Evolutionary conservation across 2,329 filamentous ascomycete genomes (phyloP), one percentile per base, ranked within the genome.

Genomic region (Xylariaceae sp.): DNA sequence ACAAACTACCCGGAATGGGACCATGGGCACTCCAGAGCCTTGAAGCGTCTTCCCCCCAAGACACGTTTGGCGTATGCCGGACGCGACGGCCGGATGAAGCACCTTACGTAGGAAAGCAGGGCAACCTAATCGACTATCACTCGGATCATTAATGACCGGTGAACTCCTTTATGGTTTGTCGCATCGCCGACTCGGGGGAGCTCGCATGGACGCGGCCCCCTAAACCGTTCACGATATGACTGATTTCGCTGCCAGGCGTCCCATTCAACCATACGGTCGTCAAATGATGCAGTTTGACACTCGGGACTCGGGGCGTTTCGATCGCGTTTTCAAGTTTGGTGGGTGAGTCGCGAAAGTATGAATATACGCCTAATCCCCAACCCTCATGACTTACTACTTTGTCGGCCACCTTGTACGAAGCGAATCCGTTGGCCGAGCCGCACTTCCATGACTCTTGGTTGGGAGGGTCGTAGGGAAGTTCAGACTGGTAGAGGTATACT

Each of bases 401-500:
- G 31, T 65, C 64, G 27, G 66, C 65, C 2, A 70, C 66, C 56
- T 69, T 69, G 56, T 70, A 70, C 26, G 68, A 70, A 31, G 68
- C 66, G 30, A 62, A 70, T 44, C 68, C 68, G 55, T 69, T 70
- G 8, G 58, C 55, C 4, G 29, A 41, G 29, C 64, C 62, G 40
- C 58, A 58, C 64, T 58, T 65, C 64, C 67, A 70, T 3, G 62
- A 62, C n/a, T 53, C 47, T 52, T 70, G 68, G 41, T 64, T 53
- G 1, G 68, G 68, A 11, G 67, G 67, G 34, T 69, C 68, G 51
- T 70, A 70, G 2, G 68, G 68, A 41, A 69, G 64, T 54, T 70
- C 68, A 47, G 67, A 69, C 57, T 70, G 68, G 53, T 70, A 70
- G 58, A 70, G 68, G 57, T 70, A 70, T 19, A 69, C 49, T 2